These are phyloP conservation scores for Inonotus hispidus DNA, from an alignment of 1,284 basidiomycete species.

Conservation along the genomic window DNA sequence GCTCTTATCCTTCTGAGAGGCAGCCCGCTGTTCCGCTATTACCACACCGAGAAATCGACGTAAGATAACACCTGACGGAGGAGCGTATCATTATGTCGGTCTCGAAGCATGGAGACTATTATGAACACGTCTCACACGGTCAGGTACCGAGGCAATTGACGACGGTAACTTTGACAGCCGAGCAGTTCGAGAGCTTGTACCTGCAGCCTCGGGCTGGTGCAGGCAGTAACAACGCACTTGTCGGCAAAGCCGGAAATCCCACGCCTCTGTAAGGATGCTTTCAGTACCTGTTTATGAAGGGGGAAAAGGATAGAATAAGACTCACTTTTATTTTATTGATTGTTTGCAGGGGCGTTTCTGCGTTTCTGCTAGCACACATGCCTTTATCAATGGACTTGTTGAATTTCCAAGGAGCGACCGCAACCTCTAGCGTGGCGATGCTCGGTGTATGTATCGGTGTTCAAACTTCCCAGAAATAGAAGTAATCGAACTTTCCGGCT, in stretches of 20 bases:
- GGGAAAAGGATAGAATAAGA: background rate
- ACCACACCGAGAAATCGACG: background rate
- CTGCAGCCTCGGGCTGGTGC: conserved; percentile 18
- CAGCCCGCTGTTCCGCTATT: background rate
- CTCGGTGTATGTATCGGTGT: conserved; percentile 19
- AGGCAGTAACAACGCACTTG: conserved; percentile 3
- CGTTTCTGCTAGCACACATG: conserved; percentile 21
- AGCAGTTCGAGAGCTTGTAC: conserved; percentile 23
- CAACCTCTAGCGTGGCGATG: conserved; percentile 17
- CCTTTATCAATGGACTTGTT: conserved; percentile 22
- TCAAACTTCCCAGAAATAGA: background rate
- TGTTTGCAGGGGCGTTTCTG: conserved; percentile 18
- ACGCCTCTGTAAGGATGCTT: conserved; percentile 20
- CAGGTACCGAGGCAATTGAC: conserved; percentile 17
- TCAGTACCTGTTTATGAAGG: background rate
- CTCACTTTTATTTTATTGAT: background rate
- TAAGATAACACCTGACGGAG: background rate
- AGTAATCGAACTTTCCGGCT: background rate
- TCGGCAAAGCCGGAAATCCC: conserved; percentile 20
- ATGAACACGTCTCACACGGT: conserved; percentile 14
- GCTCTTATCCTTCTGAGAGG: background rate
- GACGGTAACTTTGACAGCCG: conserved; percentile 21
- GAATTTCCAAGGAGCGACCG: conserved; percentile 21
- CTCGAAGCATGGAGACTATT: conserved; percentile 16
- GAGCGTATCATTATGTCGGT: conserved; percentile 18